Percentiles rank a stretch among this genome's conserved stretches.
Conservation (phyloP, 805 yeast species). For the Torulaspora microellipsoides region DNA sequence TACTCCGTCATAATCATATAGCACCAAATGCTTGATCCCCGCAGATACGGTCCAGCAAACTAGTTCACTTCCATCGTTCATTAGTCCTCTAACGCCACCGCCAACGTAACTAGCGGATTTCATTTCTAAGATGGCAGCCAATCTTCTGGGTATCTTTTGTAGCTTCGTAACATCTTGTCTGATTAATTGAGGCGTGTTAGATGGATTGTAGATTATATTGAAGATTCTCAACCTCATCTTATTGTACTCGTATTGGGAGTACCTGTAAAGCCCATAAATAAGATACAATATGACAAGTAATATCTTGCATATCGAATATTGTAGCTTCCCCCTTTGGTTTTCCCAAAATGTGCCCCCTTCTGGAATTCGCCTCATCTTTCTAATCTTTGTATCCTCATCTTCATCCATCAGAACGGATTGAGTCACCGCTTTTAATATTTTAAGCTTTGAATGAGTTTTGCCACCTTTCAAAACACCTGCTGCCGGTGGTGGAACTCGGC, state of each 20-base stretch:
- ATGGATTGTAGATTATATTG: constrained; percentile 61
- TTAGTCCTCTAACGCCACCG: constrained; percentile 80
- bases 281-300: constrained; percentile 51
- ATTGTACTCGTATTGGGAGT: constrained; percentile 48
- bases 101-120: constrained; percentile 78
- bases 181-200: constrained; percentile 78
- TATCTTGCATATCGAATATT: constrained; percentile 40
- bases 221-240: constrained; percentile 52
- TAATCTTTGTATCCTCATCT: constrained; percentile 3
- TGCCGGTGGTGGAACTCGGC: constrained; percentile 23
- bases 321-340: constrained; percentile 16
- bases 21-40: constrained; percentile 66
- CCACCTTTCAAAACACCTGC: constrained; percentile 13
- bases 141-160: constrained; percentile 68
- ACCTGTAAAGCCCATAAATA: constrained; percentile 51
- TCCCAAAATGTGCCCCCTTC: constrained; percentile 12
- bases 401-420: constrained; percentile 16
- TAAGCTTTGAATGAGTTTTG: constrained; percentile 12
- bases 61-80: constrained; percentile 71
- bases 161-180: constrained; percentile 74
- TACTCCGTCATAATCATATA: constrained; percentile 77
- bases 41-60: constrained; percentile 86
- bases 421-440: constrained; percentile 19
- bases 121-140: constrained; percentile 71
- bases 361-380: neutral